These are phyloP conservation scores for Elongisporangium prolatum DNA, from an alignment of 352 stramenopile species.

Conservation along the genomic window DNA sequence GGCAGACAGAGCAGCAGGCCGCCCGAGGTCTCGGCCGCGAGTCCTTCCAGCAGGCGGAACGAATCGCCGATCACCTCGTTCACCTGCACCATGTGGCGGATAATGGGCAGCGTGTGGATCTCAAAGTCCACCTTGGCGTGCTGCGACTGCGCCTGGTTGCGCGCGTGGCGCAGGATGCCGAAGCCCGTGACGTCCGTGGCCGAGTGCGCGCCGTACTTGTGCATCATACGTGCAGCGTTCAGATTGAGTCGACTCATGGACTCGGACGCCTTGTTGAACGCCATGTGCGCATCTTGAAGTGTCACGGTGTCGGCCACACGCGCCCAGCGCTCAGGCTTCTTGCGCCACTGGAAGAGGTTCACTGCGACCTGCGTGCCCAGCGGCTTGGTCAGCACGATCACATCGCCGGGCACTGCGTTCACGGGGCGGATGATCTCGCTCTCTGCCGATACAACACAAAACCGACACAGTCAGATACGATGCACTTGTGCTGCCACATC, in stretches of 20 bases:
- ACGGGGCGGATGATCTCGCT: conserved; percentile 87
- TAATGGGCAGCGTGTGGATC: conserved; percentile 92
- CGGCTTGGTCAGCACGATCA: conserved; percentile 93
- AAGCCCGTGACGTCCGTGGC: conserved; percentile 97
- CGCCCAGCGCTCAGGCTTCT: conserved; percentile 73
- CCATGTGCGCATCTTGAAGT: conserved; percentile 67
- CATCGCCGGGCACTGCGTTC: conserved; percentile 84
- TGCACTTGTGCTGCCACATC: neutral
- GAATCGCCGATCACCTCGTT: conserved; percentile 88
- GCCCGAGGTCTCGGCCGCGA: conserved; percentile 93
- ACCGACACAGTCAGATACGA: no score
- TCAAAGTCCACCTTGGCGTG: conserved; percentile 84
- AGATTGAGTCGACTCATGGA: conserved; percentile 93
- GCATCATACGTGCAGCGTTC: conserved; percentile 89
- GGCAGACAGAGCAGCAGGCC: conserved; percentile 91
- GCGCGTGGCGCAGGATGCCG: conserved; percentile 91
- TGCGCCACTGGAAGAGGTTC: conserved; percentile 92
- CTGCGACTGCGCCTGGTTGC: conserved; percentile 93
- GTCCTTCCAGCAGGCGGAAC: conserved; percentile 90
- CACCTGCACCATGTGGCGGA: conserved; percentile 85
- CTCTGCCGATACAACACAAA: conserved; percentile 26
- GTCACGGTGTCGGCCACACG: conserved; percentile 70
- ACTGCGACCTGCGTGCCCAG: conserved; percentile 93
- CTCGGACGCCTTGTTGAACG: conserved; percentile 90
- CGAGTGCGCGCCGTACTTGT: conserved; percentile 89